Evolutionary conservation across 2,329 filamentous ascomycete species (phyloP).

Genomic region (Calonectria leucothoes): DNA sequence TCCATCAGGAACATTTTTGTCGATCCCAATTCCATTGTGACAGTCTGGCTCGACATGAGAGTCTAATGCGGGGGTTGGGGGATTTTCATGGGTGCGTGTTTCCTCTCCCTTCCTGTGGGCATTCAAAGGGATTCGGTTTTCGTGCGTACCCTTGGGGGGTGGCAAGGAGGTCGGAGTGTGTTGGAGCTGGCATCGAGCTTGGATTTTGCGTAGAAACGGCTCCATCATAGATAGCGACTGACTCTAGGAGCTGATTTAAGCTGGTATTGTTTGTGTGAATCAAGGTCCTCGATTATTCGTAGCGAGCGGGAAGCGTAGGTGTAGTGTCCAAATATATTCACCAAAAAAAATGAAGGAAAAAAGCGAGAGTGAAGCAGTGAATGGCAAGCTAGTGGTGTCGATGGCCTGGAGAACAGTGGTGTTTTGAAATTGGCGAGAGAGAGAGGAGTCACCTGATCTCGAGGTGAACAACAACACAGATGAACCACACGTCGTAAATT

Average conservation of each 20-base stretch:
- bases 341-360: too few species aligned
- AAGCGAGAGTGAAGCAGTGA: neutral
- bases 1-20: constrained; percentile 33
- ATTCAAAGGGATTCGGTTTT: neutral
- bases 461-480: neutral
- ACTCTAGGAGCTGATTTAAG: neutral
- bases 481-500: neutral
- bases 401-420: neutral
- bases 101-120: neutral
- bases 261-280: neutral
- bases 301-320: neutral
- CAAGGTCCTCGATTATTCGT: neutral
- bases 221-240: neutral
- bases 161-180: neutral
- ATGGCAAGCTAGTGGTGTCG: neutral
- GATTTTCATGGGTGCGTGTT: neutral
- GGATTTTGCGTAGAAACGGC: neutral
- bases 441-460: neutral
- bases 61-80: neutral
- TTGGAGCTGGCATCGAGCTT: neutral
- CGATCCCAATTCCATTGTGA: neutral
- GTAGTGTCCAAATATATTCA: neutral
- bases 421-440: neutral
- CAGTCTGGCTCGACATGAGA: neutral
- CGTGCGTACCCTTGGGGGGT: neutral